A percentile compares a stretch with the other conserved stretches of the same genome.
Conservation (phyloP, 169 alveolate species). For the Cryptosporidium muris region DNA sequence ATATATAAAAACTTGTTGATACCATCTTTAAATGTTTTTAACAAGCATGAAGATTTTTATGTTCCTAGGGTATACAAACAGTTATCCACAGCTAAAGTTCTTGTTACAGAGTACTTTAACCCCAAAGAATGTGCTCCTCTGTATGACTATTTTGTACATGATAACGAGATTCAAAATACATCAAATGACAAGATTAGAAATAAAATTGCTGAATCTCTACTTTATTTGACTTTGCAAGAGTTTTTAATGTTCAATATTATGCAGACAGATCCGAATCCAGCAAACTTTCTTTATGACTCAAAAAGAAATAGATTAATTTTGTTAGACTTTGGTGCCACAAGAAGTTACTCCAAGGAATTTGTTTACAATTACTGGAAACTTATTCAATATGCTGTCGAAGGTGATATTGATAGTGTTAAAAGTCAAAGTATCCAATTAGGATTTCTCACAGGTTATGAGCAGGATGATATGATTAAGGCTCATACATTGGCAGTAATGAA, state of each 20-base stretch:
- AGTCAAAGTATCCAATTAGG: slow-evolving; percentile 77
- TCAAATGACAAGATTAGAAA: slow-evolving; percentile 75
- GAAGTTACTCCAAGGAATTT: slow-evolving; percentile 80
- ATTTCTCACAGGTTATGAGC: slow-evolving; percentile 84
- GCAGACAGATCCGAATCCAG: slow-evolving; percentile 92
- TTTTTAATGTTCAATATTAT: slow-evolving; percentile 84
- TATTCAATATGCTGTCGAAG: slow-evolving; percentile 80
- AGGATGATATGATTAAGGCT: slow-evolving; percentile 82
- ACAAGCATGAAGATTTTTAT: slow-evolving; percentile 67
- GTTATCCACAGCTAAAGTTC: slow-evolving; percentile 62
- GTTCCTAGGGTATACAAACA: slow-evolving; percentile 14
- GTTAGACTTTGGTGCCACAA: slow-evolving; percentile 89
- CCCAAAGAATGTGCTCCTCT: neutral
- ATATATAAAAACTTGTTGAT: slow-evolving; percentile 46
- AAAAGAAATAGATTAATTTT: slow-evolving; percentile 80
- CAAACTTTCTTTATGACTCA: slow-evolving; percentile 84
- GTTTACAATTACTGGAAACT: slow-evolving; percentile 82
- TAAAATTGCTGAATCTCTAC: slow-evolving; percentile 81
- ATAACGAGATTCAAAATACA: slow-evolving; percentile 47
- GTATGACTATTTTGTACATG: slow-evolving; percentile 46
- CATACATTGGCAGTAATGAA: slow-evolving; percentile 82
- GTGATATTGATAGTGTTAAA: slow-evolving; percentile 69
- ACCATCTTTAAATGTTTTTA: slow-evolving; percentile 40
- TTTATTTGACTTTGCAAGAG: slow-evolving; percentile 84
- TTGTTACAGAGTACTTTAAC: slow-evolving; percentile 61